Percentiles rank a stretch among this genome's conserved stretches.
Conservation (phyloP, 306 rosid genomes). For the Mimosa pudica region DNA sequence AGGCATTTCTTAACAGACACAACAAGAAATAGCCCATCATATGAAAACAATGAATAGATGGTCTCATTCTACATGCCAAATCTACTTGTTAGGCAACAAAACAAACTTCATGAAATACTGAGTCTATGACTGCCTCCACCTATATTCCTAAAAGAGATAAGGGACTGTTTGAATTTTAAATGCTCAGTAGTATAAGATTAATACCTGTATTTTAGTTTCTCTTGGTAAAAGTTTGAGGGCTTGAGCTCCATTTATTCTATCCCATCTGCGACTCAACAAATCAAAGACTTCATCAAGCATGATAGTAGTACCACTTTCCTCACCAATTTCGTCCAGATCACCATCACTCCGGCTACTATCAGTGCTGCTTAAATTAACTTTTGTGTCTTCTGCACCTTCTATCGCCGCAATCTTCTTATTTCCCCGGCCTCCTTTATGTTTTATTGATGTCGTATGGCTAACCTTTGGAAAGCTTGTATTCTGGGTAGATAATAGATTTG, state of each 20-base stretch:
- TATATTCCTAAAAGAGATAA: not conserved
- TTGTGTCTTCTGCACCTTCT: conserved; percentile 88
- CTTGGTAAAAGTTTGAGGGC: conserved; percentile 92
- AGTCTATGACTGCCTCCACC: not conserved
- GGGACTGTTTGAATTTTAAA: not conserved
- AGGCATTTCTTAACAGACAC: conserved; percentile 9
- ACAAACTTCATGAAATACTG: not conserved
- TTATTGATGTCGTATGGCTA: conserved; percentile 53
- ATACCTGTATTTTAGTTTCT: conserved; percentile 94
- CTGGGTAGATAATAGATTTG: conserved; percentile 63
- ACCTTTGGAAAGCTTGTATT: conserved; percentile 53
- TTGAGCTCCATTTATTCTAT: conserved; percentile 93
- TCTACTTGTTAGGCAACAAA: no score
- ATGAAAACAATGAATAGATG: conserved; percentile 1
- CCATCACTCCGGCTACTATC: conserved; percentile 91
- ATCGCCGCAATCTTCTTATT: conserved; percentile 83
- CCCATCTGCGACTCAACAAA: conserved; percentile 90
- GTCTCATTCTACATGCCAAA: no score
- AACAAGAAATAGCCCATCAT: conserved; percentile 15
- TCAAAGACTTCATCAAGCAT: conserved; percentile 94
- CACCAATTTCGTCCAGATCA: conserved; percentile 72
- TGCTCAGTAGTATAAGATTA: conserved; percentile 22
- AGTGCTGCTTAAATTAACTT: conserved; percentile 67
- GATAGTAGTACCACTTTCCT: conserved; percentile 65
- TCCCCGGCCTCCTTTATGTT: conserved; percentile 67